These are phyloP conservation scores for Fusarium albosuccineum DNA, from an alignment of 2,329 filamentous ascomycete species.

Conservation along the genomic window DNA sequence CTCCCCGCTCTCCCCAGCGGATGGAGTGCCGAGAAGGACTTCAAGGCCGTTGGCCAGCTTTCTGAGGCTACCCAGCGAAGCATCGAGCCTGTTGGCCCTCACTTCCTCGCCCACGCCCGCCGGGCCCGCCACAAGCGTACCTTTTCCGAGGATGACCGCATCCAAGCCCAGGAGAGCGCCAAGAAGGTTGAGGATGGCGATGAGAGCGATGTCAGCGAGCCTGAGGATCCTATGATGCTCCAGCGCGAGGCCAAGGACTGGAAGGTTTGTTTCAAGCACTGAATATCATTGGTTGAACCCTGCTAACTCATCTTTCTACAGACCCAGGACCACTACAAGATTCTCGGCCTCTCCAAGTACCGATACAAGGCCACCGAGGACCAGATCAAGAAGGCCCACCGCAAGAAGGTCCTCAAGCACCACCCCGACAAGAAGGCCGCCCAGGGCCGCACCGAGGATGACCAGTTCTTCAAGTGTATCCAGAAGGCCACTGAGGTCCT, in stretches of 20 bases:
- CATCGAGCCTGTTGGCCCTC: slow-evolving; percentile 95
- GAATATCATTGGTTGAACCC: not conserved
- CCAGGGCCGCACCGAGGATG: slow-evolving; percentile 86
- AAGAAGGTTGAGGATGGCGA: slow-evolving; percentile 97
- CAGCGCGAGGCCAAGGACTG: slow-evolving; percentile 97
- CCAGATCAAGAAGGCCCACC: slow-evolving; percentile 98
- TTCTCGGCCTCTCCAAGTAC: slow-evolving; percentile 93
- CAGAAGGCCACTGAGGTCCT: slow-evolving; percentile 97
- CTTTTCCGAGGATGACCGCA: slow-evolving; percentile 97
- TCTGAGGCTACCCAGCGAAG: slow-evolving; percentile 85
- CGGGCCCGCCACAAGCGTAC: slow-evolving; percentile 96
- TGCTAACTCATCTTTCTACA: slow-evolving; percentile 51
- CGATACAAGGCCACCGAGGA: slow-evolving; percentile 94
- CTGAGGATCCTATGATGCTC: slow-evolving; percentile 93
- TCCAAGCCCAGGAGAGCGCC: slow-evolving; percentile 93
- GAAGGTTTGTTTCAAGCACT: slow-evolving; percentile 75
- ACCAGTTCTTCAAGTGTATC: slow-evolving; percentile 99
- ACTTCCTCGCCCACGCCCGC: slow-evolving; percentile 97
- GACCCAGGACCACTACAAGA: slow-evolving; percentile 97
- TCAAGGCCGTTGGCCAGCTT: slow-evolving; percentile 84
- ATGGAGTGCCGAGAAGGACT: slow-evolving; percentile 91
- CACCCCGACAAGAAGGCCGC: slow-evolving; percentile 99
- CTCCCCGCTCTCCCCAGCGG: slow-evolving; percentile 82
- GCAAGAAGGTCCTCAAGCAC: slow-evolving; percentile 99
- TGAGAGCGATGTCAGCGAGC: slow-evolving; percentile 90